These are phyloP conservation scores for Termitomyces sp. DNA, from an alignment of 1,284 basidiomycete genomes.

Conservation along the genomic window DNA sequence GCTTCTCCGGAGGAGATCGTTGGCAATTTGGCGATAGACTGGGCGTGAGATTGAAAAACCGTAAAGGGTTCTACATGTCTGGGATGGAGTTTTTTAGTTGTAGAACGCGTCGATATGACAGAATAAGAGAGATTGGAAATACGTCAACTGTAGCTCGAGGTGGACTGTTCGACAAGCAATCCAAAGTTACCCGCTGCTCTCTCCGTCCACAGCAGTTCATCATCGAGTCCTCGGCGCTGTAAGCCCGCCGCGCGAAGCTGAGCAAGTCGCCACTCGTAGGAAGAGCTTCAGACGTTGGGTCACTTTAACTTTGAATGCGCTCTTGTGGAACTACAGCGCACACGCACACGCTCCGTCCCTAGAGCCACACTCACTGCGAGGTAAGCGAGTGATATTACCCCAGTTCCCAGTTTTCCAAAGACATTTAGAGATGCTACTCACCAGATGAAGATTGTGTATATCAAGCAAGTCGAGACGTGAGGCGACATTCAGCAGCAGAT, in stretches of 20 bases:
- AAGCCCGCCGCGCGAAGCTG: neutral
- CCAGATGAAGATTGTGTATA: slow-evolving; percentile 52
- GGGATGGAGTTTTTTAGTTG: neutral
- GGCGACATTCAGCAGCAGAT: slow-evolving; percentile 63
- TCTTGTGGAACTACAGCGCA: neutral
- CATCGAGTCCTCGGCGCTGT: neutral
- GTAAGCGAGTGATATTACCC: neutral
- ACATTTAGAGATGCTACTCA: slow-evolving; percentile 29
- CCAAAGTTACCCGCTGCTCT: neutral
- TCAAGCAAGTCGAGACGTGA: slow-evolving; percentile 54
- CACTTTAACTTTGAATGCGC: neutral
- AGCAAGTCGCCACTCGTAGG: neutral
- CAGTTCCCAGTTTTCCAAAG: neutral
- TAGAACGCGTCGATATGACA: neutral
- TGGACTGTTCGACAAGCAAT: neutral
- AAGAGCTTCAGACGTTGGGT: neutral
- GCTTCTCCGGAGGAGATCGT: slow-evolving; percentile 55
- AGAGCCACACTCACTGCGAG: neutral
- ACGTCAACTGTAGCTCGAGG: neutral
- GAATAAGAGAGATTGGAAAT: neutral
- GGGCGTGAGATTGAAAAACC: slow-evolving; percentile 57
- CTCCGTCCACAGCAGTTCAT: neutral
- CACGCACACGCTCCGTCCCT: neutral
- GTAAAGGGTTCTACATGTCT: slow-evolving; percentile 60
- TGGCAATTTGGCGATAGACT: slow-evolving; percentile 60